Conservation (phyloP, 371 early-diverging fungal species). For the Apophysomyces sp. region DNA sequence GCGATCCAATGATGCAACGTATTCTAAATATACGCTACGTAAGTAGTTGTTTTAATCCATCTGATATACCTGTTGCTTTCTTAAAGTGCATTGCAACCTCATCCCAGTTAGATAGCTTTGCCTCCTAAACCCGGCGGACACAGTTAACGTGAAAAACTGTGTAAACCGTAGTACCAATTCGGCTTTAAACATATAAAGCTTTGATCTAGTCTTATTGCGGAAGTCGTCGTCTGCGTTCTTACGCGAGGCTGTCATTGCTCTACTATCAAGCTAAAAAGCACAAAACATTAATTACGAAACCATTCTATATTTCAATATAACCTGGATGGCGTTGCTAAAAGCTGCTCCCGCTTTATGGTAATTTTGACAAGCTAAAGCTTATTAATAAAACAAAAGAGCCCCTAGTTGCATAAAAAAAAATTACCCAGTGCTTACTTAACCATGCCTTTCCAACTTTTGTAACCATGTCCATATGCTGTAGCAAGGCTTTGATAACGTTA, state of each 20-base stretch:
- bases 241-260: no score
- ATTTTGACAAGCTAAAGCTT: neutral
- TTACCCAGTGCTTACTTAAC: neutral
- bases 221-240: neutral
- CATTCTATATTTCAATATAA: neutral
- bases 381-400: no score
- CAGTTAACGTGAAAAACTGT: neutral
- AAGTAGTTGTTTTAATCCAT: neutral
- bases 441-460: neutral
- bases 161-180: neutral
- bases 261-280: neutral
- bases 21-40: neutral
- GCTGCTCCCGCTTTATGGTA: neutral
- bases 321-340: neutral
- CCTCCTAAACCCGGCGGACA: neutral
- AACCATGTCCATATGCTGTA: neutral
- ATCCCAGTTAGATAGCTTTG: neutral
- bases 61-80: neutral
- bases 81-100: neutral
- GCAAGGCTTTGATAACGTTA: neutral
- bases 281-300: neutral
- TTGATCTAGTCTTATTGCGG: neutral
- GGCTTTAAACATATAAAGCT: neutral
- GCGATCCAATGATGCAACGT: constrained; percentile 31
- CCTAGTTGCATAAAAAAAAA: no score